A percentile compares a stretch with the other conserved stretches of the same genome.
These are phyloP conservation scores for Oidium heveae DNA, from an alignment of 2,329 filamentous ascomycete species.

Conservation along the genomic window DNA sequence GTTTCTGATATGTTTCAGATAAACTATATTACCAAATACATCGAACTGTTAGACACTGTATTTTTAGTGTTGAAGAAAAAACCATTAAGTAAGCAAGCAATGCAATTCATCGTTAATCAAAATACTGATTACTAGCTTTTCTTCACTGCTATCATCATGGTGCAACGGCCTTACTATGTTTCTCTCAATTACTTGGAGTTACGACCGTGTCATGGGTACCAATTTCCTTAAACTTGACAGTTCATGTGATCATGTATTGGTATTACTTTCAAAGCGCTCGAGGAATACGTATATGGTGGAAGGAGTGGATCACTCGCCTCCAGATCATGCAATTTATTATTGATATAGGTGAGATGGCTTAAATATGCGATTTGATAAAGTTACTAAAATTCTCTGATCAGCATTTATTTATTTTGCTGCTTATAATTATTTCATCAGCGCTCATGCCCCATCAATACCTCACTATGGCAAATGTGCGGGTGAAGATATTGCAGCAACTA, in stretches of 20 bases:
- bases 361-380: background rate
- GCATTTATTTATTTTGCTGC: conserved; percentile 11
- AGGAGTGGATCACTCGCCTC: conserved; percentile 11
- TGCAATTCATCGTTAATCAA: background rate
- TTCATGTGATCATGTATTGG: conserved; percentile 13
- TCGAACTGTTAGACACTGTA: conserved; percentile 11
- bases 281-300: conserved; percentile 11
- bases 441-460: conserved; percentile 7
- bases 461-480: conserved; percentile 9
- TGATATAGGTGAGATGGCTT: conserved; percentile 5
- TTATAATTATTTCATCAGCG: conserved; percentile 9
- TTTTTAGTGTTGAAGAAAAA: conserved; percentile 13
- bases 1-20: conserved; percentile 5
- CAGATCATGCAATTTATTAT: conserved; percentile 13
- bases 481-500: conserved; percentile 9
- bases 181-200: conserved; percentile 9
- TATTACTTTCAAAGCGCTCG: conserved; percentile 13
- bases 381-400: background rate
- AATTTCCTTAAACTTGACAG: conserved; percentile 11
- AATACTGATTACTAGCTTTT: conserved; percentile 5
- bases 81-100: conserved; percentile 7
- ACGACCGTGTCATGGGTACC: conserved; percentile 12
- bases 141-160: conserved; percentile 12
- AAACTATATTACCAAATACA: conserved; percentile 12
- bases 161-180: conserved; percentile 11